Conservation (phyloP, 306 rosid species). For the Quercus variabilis region DNA sequence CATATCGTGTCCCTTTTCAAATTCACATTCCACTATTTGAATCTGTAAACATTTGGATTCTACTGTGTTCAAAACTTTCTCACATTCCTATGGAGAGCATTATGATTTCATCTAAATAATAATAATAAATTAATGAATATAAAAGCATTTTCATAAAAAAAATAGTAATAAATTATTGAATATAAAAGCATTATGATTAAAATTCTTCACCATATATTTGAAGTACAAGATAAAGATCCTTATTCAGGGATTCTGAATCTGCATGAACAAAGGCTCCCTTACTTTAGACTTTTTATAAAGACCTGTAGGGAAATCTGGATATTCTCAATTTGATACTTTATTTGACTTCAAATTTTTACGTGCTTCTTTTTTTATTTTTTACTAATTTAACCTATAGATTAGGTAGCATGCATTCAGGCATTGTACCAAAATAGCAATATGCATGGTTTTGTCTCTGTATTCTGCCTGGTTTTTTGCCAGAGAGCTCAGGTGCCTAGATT, state of each 20-base stretch:
- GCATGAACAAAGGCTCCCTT: constrained; percentile 13
- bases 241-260: constrained; percentile 11
- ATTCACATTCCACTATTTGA: background rate
- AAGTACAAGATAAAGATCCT: constrained; percentile 18
- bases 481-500: too few relatives aligned
- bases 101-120: constrained; percentile 10
- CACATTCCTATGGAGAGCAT: constrained; percentile 27
- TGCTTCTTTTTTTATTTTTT: background rate
- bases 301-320: constrained; percentile 20
- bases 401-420: background rate
- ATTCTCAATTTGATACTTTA: constrained; percentile 15
- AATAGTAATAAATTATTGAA: too few relatives aligned
- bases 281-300: constrained; percentile 19
- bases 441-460: background rate
- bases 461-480: background rate
- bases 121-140: too few relatives aligned
- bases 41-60: background rate
- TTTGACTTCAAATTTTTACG: background rate
- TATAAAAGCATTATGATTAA: constrained; percentile 15
- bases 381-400: background rate
- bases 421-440: background rate
- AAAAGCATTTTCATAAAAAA: too few relatives aligned
- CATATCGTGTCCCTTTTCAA: background rate
- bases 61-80: constrained; percentile 15
- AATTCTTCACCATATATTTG: background rate